Percentiles rank a stretch among this genome's conserved stretches.
These are phyloP conservation scores for Wickerhamiella parazyma DNA, from an alignment of 805 yeast species.

Conservation along the genomic window DNA sequence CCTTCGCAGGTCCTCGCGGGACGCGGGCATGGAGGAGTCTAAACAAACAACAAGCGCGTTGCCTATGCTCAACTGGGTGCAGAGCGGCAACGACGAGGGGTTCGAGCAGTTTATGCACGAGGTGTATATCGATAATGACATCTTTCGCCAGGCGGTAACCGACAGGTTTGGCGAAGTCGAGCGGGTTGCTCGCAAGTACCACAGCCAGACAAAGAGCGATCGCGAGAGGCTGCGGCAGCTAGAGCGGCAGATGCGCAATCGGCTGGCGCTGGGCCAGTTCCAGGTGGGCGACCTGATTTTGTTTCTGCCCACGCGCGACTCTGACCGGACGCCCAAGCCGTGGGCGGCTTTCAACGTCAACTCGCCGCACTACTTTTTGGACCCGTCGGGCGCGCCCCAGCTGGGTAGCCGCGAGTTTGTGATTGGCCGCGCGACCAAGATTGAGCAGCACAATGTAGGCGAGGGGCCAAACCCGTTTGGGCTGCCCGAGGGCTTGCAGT, in stretches of 20 bases:
- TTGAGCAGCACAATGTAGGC: constrained; percentile 35
- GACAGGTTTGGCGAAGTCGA: constrained; percentile 84
- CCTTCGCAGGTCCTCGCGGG: constrained; percentile 9
- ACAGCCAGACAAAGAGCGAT: constrained; percentile 50
- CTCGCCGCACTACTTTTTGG: constrained; percentile 69
- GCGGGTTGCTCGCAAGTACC: constrained; percentile 69
- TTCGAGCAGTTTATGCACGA: constrained; percentile 20
- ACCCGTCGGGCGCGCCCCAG: constrained; percentile 29
- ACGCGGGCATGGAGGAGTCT: too few relatives aligned
- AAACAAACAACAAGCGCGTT: too few relatives aligned
- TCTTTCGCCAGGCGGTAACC: constrained; percentile 35
- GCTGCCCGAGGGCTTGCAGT: constrained; percentile 40
- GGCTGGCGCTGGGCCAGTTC: constrained; percentile 56
- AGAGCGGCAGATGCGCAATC: constrained; percentile 30
- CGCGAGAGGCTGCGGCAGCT: constrained; percentile 25
- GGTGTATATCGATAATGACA: constrained; percentile 28
- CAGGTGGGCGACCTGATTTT: constrained; percentile 63
- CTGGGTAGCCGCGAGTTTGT: constrained; percentile 58
- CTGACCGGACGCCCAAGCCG: constrained; percentile 33
- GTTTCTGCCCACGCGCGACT: constrained; percentile 64
- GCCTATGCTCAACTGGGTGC: constrained; percentile 36
- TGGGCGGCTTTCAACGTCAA: constrained; percentile 96
- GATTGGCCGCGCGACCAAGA: constrained; percentile 51
- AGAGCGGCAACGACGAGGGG: constrained; percentile 22
- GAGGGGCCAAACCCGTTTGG: constrained; percentile 50